Percentiles rank a stretch among this genome's conserved stretches.
These are phyloP conservation scores for Ogataea hybrid DNA, from an alignment of 1,139 yeast genomes.

Conservation along the genomic window DNA sequence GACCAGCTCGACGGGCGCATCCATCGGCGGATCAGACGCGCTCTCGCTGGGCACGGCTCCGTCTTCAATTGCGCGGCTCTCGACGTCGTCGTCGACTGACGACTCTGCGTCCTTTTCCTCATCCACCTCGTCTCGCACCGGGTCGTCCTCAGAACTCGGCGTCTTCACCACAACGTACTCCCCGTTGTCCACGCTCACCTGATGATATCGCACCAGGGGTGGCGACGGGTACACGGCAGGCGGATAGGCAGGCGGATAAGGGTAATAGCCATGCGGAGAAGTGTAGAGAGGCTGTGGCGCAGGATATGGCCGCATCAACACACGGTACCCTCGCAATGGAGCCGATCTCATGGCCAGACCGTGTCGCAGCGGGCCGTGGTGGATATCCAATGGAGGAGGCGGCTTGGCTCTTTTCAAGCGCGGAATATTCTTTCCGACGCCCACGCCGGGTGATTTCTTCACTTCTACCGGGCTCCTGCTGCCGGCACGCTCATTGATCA, in stretches of 20 bases:
- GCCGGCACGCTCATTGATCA: constrained; percentile 18
- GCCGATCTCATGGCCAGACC: constrained; percentile 18
- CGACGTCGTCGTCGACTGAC: constrained; percentile 15
- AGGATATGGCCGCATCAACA: constrained; percentile 1
- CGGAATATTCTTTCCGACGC: constrained; percentile 5
- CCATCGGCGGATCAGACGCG: background rate
- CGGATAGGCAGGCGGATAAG: background rate
- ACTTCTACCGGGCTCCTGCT: constrained; percentile 3
- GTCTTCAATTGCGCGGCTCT: constrained; percentile 24
- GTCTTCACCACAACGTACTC: constrained; percentile 7
- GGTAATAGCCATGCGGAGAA: background rate
- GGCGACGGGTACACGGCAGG: background rate
- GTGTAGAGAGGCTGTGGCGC: background rate
- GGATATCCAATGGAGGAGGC: constrained; percentile 22
- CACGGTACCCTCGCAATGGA: constrained; percentile 5
- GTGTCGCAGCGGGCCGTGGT: constrained; percentile 4
- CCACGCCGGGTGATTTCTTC: background rate
- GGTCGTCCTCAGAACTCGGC: background rate
- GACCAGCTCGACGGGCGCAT: background rate
- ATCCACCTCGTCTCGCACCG: background rate
- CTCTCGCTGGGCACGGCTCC: constrained; percentile 15
- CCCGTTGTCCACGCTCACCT: constrained; percentile 6
- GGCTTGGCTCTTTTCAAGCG: constrained; percentile 19
- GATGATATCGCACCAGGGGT: constrained; percentile 4
- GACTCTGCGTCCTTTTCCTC: constrained; percentile 3